Evolutionary conservation across 2,329 filamentous ascomycete species (phyloP).

Genomic region (Colletotrichum musicola): DNA sequence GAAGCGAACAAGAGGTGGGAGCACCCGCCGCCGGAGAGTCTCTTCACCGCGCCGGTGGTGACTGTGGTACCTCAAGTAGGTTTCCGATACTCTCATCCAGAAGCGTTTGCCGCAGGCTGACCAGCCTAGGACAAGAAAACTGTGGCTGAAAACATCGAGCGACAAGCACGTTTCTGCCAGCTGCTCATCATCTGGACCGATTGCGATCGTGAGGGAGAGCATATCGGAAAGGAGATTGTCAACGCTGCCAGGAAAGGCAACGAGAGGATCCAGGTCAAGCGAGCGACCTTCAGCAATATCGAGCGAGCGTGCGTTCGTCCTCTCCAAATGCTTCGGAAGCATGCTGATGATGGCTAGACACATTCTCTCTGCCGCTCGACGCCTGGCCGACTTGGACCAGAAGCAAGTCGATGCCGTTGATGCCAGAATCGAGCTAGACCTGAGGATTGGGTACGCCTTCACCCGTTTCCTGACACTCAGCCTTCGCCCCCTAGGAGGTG

Average conservation of each 20-base stretch:
- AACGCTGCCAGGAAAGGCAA: slow-evolving; percentile 84
- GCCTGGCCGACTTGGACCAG: slow-evolving; percentile 84
- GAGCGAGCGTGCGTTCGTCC: slow-evolving; percentile 79
- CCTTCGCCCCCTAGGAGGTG: slow-evolving; percentile 78
- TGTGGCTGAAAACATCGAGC: slow-evolving; percentile 87
- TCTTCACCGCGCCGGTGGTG: slow-evolving; percentile 86
- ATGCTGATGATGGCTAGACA: slow-evolving; percentile 68
- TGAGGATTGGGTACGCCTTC: slow-evolving; percentile 92
- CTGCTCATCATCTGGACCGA: slow-evolving; percentile 98
- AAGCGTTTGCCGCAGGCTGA: slow-evolving; percentile 20
- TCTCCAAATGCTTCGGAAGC: not conserved
- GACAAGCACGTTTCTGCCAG: slow-evolving; percentile 78
- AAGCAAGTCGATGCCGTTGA: slow-evolving; percentile 88
- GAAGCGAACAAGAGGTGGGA: slow-evolving; percentile 82
- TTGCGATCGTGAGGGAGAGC: slow-evolving; percentile 96
- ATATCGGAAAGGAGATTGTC: slow-evolving; percentile 93
- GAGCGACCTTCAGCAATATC: slow-evolving; percentile 95
- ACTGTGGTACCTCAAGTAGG: slow-evolving; percentile 75
- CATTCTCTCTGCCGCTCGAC: slow-evolving; percentile 84
- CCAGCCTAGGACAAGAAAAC: slow-evolving; percentile 76
- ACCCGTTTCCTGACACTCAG: slow-evolving; percentile 87
- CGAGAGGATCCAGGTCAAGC: slow-evolving; percentile 79
- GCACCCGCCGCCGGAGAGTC: slow-evolving; percentile 79
- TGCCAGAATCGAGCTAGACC: slow-evolving; percentile 90
- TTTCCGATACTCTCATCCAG: not conserved